A percentile compares a stretch with the other conserved stretches of the same genome.
Evolutionary conservation across 805 yeast species (phyloP).

Genomic region (Pichia sporocuriosa): DNA sequence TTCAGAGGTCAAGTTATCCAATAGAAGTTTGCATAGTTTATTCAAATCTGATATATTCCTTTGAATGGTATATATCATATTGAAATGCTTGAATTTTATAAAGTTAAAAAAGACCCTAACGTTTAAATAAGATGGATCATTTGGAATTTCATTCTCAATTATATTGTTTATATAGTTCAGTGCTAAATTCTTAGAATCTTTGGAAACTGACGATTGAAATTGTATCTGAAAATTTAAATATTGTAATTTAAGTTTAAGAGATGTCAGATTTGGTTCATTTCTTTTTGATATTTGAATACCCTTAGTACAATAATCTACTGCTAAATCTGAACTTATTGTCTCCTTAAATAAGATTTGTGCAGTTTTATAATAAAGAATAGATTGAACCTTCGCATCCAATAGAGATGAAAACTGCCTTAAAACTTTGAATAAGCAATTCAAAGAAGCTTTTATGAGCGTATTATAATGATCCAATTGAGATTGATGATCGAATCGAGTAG

Average conservation of each 20-base stretch:
- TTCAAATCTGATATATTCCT: slow-evolving; percentile 19
- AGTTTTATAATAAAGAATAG: slow-evolving; percentile 30
- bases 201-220: slow-evolving; percentile 16
- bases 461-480: slow-evolving; percentile 26
- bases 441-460: slow-evolving; percentile 30
- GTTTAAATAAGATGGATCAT: neutral
- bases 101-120: slow-evolving; percentile 28
- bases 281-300: slow-evolving; percentile 23
- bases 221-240: slow-evolving; percentile 34
- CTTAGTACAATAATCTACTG: slow-evolving; percentile 32
- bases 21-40: slow-evolving; percentile 4
- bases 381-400: slow-evolving; percentile 30
- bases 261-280: slow-evolving; percentile 19
- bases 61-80: slow-evolving; percentile 22
- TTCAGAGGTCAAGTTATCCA: slow-evolving; percentile 3
- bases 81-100: slow-evolving; percentile 28
- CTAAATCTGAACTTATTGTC: slow-evolving; percentile 35
- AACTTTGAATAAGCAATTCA: slow-evolving; percentile 33
- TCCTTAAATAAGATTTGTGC: slow-evolving; percentile 35
- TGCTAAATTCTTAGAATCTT: slow-evolving; percentile 16
- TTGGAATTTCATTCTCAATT: slow-evolving; percentile 16
- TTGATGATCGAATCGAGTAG: slow-evolving; percentile 17
- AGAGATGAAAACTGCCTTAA: slow-evolving; percentile 25
- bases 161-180: slow-evolving; percentile 29
- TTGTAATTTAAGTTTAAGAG: slow-evolving; percentile 29